Evolutionary conservation across 768 basidiomycete species (phyloP), one percentile per base, ranked within the genome.

Genomic region (Pisolithus tinctorius): DNA sequence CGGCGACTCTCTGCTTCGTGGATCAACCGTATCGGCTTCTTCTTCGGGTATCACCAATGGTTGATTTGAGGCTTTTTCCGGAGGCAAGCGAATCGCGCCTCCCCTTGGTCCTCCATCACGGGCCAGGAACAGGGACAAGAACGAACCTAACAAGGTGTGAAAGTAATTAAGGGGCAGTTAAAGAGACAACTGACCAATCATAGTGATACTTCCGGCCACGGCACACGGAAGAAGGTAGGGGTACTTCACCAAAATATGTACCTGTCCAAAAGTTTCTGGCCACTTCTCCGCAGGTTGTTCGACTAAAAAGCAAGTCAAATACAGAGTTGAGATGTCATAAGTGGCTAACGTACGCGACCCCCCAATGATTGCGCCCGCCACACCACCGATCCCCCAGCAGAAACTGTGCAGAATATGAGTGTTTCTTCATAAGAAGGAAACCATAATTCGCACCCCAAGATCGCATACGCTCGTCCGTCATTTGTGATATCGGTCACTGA

Each of bases 381-480:
- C 90, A 79, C 94, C 96, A 54, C 95, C 96, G 57, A 98, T 80
- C 54, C 93, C 94, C 96, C 95, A 96, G 58, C 85, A 90, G 67
- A 95, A 96, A 10, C 88, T 91, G 51, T 52, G 30, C 39, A 45
- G 39, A 20, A 9, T 60, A 13, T 58, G 52, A 26, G 17, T 20
- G 6, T 6, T 16, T 29, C 29, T 26, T 46, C 47, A 55, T 45
- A 10, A 10, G 41, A 41, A 39, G 38, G 30, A 23, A 49, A 48
- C 41, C 39, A 20, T 45, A 52, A 31, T 37, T 25, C 9, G 42
- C 58, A 87, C 82, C 93, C 94, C 44, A 97, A 74, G 51, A 94
- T 88, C 43, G 93, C 91, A 67, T 97, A 98, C 23, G 95, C 96
- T 58, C 92, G 79, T 25, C 88, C 88, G 68, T 97, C 94, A 67